These are phyloP conservation scores for Auricularia heimuer DNA, from an alignment of 768 basidiomycete species.

Conservation along the genomic window DNA sequence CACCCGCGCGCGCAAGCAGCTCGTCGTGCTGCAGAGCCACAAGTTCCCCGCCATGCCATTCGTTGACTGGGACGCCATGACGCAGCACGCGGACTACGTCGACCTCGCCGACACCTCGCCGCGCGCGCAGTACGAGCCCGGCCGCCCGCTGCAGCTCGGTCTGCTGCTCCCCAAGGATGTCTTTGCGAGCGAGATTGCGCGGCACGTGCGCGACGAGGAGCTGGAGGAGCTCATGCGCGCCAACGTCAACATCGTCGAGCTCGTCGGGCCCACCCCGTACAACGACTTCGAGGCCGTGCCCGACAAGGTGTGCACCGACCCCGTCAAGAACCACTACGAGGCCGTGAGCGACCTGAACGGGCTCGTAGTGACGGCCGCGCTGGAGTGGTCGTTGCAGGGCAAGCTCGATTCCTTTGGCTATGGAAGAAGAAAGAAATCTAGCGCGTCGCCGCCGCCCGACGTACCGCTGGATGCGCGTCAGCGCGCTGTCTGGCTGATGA, in stretches of 20 bases:
- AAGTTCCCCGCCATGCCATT: constrained; percentile 5
- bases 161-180: constrained; percentile 1
- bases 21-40: constrained; percentile 4
- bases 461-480: background rate
- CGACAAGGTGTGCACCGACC: constrained; percentile 3
- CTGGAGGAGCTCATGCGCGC: background rate
- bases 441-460: background rate
- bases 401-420: background rate
- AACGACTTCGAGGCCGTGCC: background rate
- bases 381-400: background rate
- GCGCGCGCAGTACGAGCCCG: constrained; percentile 2
- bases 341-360: constrained; percentile 7
- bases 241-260: constrained; percentile 2
- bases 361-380: constrained; percentile 5
- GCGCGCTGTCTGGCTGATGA: background rate
- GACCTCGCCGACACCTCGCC: background rate
- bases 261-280: background rate
- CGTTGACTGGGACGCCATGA: background rate
- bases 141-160: constrained; percentile 1
- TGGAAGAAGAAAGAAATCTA: background rate
- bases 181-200: background rate
- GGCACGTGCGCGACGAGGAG: constrained; percentile 5
- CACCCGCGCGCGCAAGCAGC: constrained; percentile 6
- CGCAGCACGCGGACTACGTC: background rate
- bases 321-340: constrained; percentile 2